Conservation (phyloP, 345 rosid species). For the Chamaenerion angustifolium region DNA sequence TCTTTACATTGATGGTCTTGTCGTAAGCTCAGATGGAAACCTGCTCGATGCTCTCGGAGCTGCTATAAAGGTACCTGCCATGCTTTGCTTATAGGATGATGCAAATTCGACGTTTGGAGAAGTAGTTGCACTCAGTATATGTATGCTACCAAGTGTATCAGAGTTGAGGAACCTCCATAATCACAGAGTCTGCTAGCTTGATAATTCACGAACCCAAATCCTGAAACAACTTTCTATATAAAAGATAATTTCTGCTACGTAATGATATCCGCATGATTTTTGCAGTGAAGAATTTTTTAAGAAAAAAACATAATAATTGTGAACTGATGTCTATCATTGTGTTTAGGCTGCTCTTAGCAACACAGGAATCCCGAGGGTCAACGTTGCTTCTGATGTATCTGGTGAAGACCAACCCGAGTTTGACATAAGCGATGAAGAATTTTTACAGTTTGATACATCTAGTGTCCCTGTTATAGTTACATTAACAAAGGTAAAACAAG, state of each 20-base stretch:
- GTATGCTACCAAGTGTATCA: too few relatives aligned
- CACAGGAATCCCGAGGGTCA: constrained; percentile 73
- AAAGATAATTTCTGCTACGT: background rate
- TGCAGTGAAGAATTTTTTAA: too few relatives aligned
- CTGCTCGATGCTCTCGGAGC: constrained; percentile 65
- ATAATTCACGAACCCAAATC: too few relatives aligned
- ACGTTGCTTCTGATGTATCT: constrained; percentile 36
- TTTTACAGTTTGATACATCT: constrained; percentile 74
- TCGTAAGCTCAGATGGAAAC: constrained; percentile 81
- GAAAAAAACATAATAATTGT: too few relatives aligned
- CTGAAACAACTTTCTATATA: background rate
- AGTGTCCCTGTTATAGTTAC: constrained; percentile 61
- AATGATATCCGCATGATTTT: too few relatives aligned
- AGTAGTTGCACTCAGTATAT: too few relatives aligned
- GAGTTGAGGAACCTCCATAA: too few relatives aligned
- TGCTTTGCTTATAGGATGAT: background rate
- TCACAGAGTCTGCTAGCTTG: too few relatives aligned
- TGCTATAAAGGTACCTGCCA: constrained; percentile 55
- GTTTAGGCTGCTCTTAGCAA: constrained; percentile 86
- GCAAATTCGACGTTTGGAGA: too few relatives aligned
- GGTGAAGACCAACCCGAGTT: constrained; percentile 78
- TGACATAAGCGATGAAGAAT: constrained; percentile 90
- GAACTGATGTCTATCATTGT: background rate
- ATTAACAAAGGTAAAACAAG: constrained; percentile 46
- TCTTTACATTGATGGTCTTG: constrained; percentile 76